Evolutionary conservation across 2,329 filamentous ascomycete species (phyloP), one percentile per base, ranked within the genome.

Genomic region (Aspergillus candidus): DNA sequence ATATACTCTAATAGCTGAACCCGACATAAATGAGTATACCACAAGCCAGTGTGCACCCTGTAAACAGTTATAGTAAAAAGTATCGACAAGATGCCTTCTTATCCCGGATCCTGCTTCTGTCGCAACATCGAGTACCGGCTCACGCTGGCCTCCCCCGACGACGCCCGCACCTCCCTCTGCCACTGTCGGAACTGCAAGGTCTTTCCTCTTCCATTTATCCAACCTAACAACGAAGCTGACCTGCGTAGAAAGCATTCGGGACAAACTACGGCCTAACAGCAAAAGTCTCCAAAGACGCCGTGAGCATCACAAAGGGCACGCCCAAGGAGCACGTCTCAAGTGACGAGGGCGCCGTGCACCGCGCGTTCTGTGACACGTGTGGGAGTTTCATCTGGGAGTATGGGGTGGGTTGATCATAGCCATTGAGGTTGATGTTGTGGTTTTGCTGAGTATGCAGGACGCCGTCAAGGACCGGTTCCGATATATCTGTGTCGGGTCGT

Each of bases 181-280:
- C 74, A 79, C 55, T 78, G 75, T 53, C 49, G 57, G 13, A 75
- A 71, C 53, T 78, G 75, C 63, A 78, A 75, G 57, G 70, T 71
- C 49, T 8, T 40, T 32, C 15, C 10, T 6, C 14, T 1, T 22
- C 4, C 10, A 22, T 11, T 2, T 14, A 35, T 7, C 2, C 18
- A 14, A 7, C 11, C 11, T 43, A n/a, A 6, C 8, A 8, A 3
- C 3, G 6, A 1, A 27, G 7, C 22, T 27, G 22, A 27, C 22
- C 8, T 1, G 4, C 13, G 11, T 37, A 75, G 66, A 74, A 74
- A 66, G 74, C 73, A 30, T 76, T 74, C 38, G 73, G 74, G 6
- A 65, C 69, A 22, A 71, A 72, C 39, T 77, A 73, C 54, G 75
- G 75, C 11, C 61, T 78, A 12, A 78, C 75, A 1, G 69, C 72